These are phyloP conservation scores for Guadua angustifolia DNA, from an alignment of 176 grass and related monocot genomes.

Conservation along the genomic window DNA sequence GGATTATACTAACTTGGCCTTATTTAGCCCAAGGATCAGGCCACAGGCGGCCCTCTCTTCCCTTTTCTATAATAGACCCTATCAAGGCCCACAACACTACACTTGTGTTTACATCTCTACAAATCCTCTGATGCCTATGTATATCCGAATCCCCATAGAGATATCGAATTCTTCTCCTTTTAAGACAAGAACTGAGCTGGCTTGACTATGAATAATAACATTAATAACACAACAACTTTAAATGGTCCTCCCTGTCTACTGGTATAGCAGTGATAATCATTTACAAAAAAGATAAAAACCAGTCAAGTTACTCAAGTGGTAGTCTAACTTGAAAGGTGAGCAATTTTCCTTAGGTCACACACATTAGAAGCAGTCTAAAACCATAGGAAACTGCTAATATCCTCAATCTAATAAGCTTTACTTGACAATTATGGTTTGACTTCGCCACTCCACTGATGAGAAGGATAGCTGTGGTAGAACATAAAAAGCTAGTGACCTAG, in stretches of 20 bases:
- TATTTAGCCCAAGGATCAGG: too few species aligned
- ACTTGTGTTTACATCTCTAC: background rate
- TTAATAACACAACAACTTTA: background rate
- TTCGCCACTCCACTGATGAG: background rate
- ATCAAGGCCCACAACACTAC: too few species aligned
- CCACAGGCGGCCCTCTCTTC: too few species aligned
- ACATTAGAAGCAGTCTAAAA: background rate
- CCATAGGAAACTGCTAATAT: background rate
- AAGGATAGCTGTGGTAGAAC: background rate
- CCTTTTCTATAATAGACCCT: too few species aligned
- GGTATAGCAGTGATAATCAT: background rate
- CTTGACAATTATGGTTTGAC: background rate
- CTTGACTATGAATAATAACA: background rate
- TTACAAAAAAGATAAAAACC: background rate
- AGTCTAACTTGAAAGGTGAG: background rate
- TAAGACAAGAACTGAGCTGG: constrained; percentile 16
- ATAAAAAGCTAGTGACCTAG: background rate
- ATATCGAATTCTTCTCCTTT: background rate
- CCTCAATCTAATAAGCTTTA: background rate
- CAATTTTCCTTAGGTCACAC: background rate
- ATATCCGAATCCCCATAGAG: background rate
- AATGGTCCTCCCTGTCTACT: background rate
- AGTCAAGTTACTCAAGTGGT: background rate
- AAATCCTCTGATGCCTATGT: background rate
- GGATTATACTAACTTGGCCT: too few species aligned